Base-by-base conservation (phyloP, 2,329 filamentous ascomycete species). In the Ciborinia camelliae region DNA sequence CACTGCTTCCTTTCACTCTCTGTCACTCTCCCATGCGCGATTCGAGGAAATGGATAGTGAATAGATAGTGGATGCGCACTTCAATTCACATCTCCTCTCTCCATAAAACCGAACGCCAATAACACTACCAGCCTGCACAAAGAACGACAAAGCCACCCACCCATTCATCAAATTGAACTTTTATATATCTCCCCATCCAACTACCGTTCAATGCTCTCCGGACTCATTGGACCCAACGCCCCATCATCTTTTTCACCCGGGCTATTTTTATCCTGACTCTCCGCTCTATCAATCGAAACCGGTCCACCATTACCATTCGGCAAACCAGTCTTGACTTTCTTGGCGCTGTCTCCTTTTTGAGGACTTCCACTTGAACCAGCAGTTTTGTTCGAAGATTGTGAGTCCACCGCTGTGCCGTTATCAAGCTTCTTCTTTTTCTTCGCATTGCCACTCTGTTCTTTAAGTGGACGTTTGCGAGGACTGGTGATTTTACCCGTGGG, bases 401-500 rank as follows among this genome's bases (percentile, higher is more conserved):
- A 71, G 67, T 75, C 73, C 67, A 77, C 69, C 47, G 75, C 71
- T 62, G 68, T 67, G n/a, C 74, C 71, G 68, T 75, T 88, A 77
- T 87, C 88, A 76, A 85, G 79, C 80, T 94, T 94, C 79, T 93
- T 91, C 80, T 91, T 93, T 79, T 94, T 95, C 81, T 93, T 93
- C 64, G 91, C 90, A 69, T 92, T 85, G 39, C 90, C 90, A 63
- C 92, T 87, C 75, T 93, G 90, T 75, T 95, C 91, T 74, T 90
- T 88, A 28, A 91, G 84, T 39, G 91, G 90, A 9, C 91, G 83
- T 79, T 96, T 96, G 71, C 92, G 87, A 39, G 91, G 91, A 61
- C 88, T 90, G 14, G 90, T 89, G 70, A 96, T 96, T 81, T 96
- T 96, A 73, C 91, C 91, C 26, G 89, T 93, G 26, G 86, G 82